Evolutionary conservation across 176 grass and related monocot genomes (phyloP), one percentile per base, ranked within the genome.

Genomic region (Oryza glaberrima): DNA sequence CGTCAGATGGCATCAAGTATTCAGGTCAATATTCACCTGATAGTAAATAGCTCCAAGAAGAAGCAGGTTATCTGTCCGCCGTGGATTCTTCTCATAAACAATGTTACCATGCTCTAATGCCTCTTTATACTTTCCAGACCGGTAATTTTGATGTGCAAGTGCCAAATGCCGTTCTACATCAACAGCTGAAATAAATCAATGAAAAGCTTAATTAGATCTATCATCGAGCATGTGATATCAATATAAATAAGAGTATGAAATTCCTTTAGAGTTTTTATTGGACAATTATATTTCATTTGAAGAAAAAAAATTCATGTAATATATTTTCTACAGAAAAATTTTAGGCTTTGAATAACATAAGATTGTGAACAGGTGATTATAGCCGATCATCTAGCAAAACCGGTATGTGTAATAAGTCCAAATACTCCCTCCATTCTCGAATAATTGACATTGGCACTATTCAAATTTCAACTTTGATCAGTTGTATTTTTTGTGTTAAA

Each of bases 71-170:
- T 97, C 92, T 61, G 94, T 94, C 30, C 94, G 88, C 11, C 75
- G 72, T 64, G 88, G 81, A 58, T 91, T 97, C 65, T 89, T 88
- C 78, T 86, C 83, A 60, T 97, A 97, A 84, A 94, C 72, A 0
- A 73, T 40, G 85, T 84, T 91, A 73, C 90, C 85, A 54, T 92
- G 83, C 77, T 97, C 94, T 36, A 94, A 77, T 51, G 94, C 94
- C 51, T 97, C 82, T 67, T 73, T 87, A 54, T 92, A 97, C 73
- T 94, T 94, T 70, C 94, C 92, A 13, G 90, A 88, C 72, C 89
- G 90, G 76, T 97, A 97, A 83, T 90, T 94, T 80, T 97, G 92
- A 86, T 97, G 91, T 13, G 94, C 94, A 82, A 90, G 87, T 22
- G 72, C 81, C 73, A 97, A 79, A 66, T 90, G 91, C 2, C 58